Conservation (phyloP, 495 filamentous ascomycete genomes). For the Alectoria sarmentosa region DNA sequence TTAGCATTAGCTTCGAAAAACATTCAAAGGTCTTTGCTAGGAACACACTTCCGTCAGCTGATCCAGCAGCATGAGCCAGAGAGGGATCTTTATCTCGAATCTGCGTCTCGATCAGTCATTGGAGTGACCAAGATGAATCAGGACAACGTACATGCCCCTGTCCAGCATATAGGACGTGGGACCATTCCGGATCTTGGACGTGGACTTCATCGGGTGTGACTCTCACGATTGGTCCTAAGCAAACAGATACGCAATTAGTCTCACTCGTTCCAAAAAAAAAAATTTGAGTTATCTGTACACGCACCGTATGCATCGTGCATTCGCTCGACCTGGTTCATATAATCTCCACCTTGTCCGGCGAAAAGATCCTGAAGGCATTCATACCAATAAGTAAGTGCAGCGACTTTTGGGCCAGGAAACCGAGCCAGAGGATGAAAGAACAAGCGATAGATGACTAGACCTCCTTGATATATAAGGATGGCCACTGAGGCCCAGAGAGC, state of each 20-base stretch:
- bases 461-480: not conserved
- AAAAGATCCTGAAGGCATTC: slow-evolving; percentile 42
- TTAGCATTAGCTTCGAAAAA: slow-evolving; percentile 16
- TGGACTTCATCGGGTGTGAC: slow-evolving; percentile 52
- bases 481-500: not conserved
- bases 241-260: too few relatives aligned
- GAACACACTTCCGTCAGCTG: slow-evolving; percentile 34
- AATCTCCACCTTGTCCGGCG: slow-evolving; percentile 32
- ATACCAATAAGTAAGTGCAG: slow-evolving; percentile 42
- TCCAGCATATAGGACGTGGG: not conserved
- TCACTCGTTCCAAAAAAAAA: too few relatives aligned
- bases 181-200: slow-evolving; percentile 24
- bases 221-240: slow-evolving; percentile 48
- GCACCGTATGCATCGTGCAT: slow-evolving; percentile 45
- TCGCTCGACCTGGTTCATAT: slow-evolving; percentile 37
- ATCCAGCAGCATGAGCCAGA: slow-evolving; percentile 38
- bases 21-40: slow-evolving; percentile 27
- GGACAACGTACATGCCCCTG: not conserved
- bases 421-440: slow-evolving; percentile 38
- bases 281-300: too few relatives aligned
- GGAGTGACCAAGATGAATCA: too few relatives aligned
- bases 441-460: slow-evolving; percentile 28
- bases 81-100: not conserved
- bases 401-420: slow-evolving; percentile 44
- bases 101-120: too few relatives aligned